Conservation (phyloP, 768 basidiomycete species). For the Tulasnella sp. region DNA sequence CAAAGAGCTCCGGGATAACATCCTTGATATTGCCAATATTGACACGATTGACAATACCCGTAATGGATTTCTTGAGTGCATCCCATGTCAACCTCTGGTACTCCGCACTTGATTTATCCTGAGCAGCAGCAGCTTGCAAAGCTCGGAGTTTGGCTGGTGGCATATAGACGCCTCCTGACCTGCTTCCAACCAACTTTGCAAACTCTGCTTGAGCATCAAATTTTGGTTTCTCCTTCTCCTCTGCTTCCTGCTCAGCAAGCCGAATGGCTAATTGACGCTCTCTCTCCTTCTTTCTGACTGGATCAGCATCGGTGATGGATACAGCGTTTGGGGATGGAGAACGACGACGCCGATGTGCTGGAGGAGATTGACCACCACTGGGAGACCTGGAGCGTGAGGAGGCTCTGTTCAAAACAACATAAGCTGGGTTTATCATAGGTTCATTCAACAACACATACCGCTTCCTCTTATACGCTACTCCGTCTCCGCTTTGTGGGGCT, state of each 20-base stretch:
- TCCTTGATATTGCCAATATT: slow-evolving; percentile 94
- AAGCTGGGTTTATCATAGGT: not conserved
- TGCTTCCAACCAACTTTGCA: slow-evolving; percentile 57
- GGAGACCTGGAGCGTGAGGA: slow-evolving; percentile 10
- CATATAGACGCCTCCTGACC: slow-evolving; percentile 91
- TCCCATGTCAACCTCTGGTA: slow-evolving; percentile 97
- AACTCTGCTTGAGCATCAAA: slow-evolving; percentile 78
- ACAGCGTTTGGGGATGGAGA: slow-evolving; percentile 2
- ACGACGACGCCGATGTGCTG: slow-evolving; percentile 10
- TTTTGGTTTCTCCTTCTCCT: slow-evolving; percentile 35
- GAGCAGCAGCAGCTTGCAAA: slow-evolving; percentile 67
- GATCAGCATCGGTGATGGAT: slow-evolving; percentile 59
- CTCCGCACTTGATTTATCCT: slow-evolving; percentile 74
- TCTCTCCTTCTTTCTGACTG: slow-evolving; percentile 57
- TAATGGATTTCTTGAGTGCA: slow-evolving; percentile 90
- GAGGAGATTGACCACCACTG: slow-evolving; percentile 5
- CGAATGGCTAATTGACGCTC: slow-evolving; percentile 67
- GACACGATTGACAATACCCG: slow-evolving; percentile 99
- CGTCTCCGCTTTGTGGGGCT: no score
- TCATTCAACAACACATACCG: slow-evolving; percentile 5
- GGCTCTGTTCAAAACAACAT: not conserved
- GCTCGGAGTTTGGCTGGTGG: slow-evolving; percentile 88
- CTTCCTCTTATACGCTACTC: slow-evolving; percentile 9
- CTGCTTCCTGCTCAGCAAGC: slow-evolving; percentile 48
- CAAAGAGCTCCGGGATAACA: slow-evolving; percentile 79